A percentile compares a stretch with the other conserved stretches of the same genome.
phyloP scores from a whole-genome alignment of 768 basidiomycete species.

The Cystofilobasidium macerans region DNA sequence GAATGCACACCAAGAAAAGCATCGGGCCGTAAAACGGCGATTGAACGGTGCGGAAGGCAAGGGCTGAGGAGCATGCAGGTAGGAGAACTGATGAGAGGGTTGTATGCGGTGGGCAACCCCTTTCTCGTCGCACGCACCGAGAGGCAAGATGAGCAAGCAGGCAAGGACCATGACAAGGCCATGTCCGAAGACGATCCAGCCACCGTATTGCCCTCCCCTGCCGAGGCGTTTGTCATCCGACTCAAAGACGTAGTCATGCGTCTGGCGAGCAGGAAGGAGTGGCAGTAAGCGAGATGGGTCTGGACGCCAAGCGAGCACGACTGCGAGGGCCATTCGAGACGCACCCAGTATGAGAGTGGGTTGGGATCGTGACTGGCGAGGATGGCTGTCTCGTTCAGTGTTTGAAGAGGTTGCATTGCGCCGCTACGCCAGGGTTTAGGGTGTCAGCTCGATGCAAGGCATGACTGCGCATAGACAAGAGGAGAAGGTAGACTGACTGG shows the following conservation, averaged over 20 bases:
- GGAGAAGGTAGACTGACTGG: neutral
- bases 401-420: slow-evolving; percentile 26
- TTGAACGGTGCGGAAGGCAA: slow-evolving; percentile 65
- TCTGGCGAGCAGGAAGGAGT: too few species aligned
- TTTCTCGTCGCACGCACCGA: too few species aligned
- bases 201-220: slow-evolving; percentile 31
- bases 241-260: slow-evolving; percentile 53
- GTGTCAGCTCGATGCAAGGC: neutral
- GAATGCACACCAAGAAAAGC: slow-evolving; percentile 53
- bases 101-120: too few species aligned
- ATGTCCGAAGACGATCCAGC: slow-evolving; percentile 57
- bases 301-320: neutral
- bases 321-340: neutral
- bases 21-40: slow-evolving; percentile 54
- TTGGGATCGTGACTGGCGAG: slow-evolving; percentile 55
- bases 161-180: slow-evolving; percentile 62
- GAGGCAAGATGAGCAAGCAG: slow-evolving; percentile 71
- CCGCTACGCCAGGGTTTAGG: neutral
- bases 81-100: neutral
- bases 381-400: slow-evolving; percentile 65
- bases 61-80: slow-evolving; percentile 46
- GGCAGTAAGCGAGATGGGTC: too few species aligned
- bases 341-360: slow-evolving; percentile 61
- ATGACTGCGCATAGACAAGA: neutral
- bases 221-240: slow-evolving; percentile 38